phyloP scores from a whole-genome alignment of 2,329 filamentous ascomycete genomes.

The Alternaria conjuncta region DNA sequence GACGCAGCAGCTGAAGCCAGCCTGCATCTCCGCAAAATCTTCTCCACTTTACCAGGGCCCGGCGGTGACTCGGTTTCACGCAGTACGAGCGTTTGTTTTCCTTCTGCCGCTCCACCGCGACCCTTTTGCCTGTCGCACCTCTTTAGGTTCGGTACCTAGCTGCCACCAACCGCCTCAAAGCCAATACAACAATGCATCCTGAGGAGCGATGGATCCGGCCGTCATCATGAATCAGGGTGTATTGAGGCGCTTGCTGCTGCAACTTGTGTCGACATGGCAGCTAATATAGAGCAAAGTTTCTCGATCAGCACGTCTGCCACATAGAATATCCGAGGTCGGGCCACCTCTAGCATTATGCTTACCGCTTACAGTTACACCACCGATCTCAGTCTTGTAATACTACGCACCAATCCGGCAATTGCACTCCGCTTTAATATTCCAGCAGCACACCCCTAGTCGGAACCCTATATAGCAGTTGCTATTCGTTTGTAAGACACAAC shows the following conservation, averaged over 20 bases:
- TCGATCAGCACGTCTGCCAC: constrained; percentile 16
- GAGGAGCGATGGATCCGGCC: constrained; percentile 12
- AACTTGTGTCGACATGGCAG: constrained; percentile 24
- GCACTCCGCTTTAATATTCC: constrained; percentile 26
- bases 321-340: constrained; percentile 30
- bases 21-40: constrained; percentile 13
- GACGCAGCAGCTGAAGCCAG: constrained; percentile 19
- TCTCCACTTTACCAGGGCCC: constrained; percentile 10
- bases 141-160: constrained; percentile 15
- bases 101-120: constrained; percentile 21
- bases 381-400: constrained; percentile 29
- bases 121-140: constrained; percentile 21
- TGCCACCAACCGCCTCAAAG: constrained; percentile 12
- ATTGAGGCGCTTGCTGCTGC: constrained; percentile 25
- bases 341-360: constrained; percentile 30
- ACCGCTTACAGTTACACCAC: constrained; percentile 33
- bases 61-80: constrained; percentile 27
- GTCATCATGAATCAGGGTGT: constrained; percentile 17
- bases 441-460: constrained; percentile 16
- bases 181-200: constrained; percentile 4
- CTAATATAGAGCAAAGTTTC: constrained; percentile 32
- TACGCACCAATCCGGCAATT: constrained; percentile 22
- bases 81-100: constrained; percentile 19
- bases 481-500: constrained; percentile 22
- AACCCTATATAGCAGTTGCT: constrained; percentile 19